phyloP scores from a whole-genome alignment of 2,329 filamentous ascomycete species.

The Hypoxylon sp. region DNA sequence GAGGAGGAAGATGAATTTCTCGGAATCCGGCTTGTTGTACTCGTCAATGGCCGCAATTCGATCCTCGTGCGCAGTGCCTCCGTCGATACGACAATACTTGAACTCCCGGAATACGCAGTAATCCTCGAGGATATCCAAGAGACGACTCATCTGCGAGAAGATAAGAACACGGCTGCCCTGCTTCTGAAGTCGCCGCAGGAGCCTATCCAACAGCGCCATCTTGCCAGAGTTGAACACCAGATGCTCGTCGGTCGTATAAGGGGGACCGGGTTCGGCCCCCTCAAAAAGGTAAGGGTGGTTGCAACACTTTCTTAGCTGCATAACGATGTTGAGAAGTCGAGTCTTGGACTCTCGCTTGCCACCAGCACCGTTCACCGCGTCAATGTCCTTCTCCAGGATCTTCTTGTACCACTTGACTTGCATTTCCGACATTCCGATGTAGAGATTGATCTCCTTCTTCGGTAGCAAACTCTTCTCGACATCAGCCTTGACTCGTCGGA shows the following conservation, averaged over 20 bases:
- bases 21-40: conserved; percentile 94
- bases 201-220: conserved; percentile 95
- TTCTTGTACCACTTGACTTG: conserved; percentile 99
- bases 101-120: conserved; percentile 96
- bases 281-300: conserved; percentile 99
- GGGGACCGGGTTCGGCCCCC: conserved; percentile 93
- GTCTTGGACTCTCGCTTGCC: conserved; percentile 99
- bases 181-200: conserved; percentile 80
- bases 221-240: conserved; percentile 92
- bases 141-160: conserved; percentile 98
- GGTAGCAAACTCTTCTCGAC: conserved; percentile 97
- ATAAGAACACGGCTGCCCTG: conserved; percentile 96
- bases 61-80: conserved; percentile 95
- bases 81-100: conserved; percentile 97
- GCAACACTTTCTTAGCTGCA: conserved; percentile 98
- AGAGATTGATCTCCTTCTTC: conserved; percentile 97
- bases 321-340: conserved; percentile 95
- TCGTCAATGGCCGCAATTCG: conserved; percentile 97
- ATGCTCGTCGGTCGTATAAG: conserved; percentile 98
- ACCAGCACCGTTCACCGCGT: conserved; percentile 94
- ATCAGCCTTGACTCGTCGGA: conserved; percentile 95
- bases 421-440: conserved; percentile 99
- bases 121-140: conserved; percentile 95
- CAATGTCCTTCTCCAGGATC: conserved; percentile 98
- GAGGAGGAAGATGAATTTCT: conserved; percentile 95